phyloP scores from a whole-genome alignment of 2,329 filamentous ascomycete species.

The Metarhizium humberi region DNA sequence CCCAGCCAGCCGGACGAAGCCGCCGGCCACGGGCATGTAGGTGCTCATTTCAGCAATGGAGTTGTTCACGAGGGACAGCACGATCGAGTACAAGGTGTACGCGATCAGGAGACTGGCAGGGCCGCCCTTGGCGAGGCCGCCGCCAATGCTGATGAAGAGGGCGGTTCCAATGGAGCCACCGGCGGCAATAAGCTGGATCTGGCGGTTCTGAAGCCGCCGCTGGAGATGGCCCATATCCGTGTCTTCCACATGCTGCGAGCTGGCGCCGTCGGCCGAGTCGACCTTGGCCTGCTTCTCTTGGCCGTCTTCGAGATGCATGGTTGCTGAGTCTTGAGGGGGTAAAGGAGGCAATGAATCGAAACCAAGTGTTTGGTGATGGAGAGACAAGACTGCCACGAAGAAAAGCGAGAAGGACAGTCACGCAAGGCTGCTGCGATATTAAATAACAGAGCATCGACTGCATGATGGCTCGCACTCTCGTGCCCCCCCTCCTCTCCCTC shows the following conservation, averaged over 20 bases:
- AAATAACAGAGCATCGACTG: neutral
- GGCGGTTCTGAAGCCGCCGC: constrained; percentile 39
- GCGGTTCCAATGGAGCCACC: constrained; percentile 48
- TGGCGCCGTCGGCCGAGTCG: neutral
- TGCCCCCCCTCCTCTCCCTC: too few relatives aligned
- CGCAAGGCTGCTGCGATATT: too few relatives aligned
- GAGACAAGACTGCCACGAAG: neutral
- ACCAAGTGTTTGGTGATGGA: neutral
- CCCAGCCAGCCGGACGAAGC: constrained; percentile 54
- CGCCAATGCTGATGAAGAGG: constrained; percentile 51
- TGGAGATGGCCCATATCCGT: constrained; percentile 20
- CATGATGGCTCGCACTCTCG: too few relatives aligned
- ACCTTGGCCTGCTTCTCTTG: neutral
- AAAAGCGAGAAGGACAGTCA: too few relatives aligned
- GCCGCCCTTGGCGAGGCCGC: constrained; percentile 34
- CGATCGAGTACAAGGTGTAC: constrained; percentile 42
- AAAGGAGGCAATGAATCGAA: neutral
- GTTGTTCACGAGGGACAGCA: constrained; percentile 54
- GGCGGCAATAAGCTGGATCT: constrained; percentile 49
- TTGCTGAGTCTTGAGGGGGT: neutral
- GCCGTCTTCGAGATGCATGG: neutral
- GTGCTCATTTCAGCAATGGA: constrained; percentile 54
- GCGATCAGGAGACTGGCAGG: constrained; percentile 45
- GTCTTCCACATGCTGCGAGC: neutral
- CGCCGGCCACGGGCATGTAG: constrained; percentile 52